Evolutionary conservation across 768 basidiomycete genomes (phyloP).

Genomic region (Tricholoma furcatifolium): DNA sequence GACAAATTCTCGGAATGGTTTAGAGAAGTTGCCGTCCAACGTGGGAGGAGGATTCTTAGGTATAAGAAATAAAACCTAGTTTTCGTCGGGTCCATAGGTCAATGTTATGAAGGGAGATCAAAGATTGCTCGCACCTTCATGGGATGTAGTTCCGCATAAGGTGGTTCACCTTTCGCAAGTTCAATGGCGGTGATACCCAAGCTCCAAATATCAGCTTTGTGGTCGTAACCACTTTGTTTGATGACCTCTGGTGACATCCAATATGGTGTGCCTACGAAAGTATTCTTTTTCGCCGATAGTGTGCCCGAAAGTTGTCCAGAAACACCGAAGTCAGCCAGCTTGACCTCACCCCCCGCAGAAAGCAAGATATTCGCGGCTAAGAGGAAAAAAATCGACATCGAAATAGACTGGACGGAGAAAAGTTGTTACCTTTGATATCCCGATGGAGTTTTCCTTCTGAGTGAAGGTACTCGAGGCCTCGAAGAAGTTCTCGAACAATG

Average conservation of each 20-base stretch:
- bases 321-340: slow-evolving; percentile 98
- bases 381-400: slow-evolving; percentile 8
- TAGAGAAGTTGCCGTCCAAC: slow-evolving; percentile 88
- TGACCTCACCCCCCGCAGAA: slow-evolving; percentile 91
- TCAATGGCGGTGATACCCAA: slow-evolving; percentile 97
- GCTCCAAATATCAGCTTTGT: slow-evolving; percentile 99
- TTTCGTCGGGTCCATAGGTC: background rate
- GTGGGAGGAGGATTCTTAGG: slow-evolving; percentile 96
- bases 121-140: slow-evolving; percentile 75
- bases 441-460: slow-evolving; percentile 95
- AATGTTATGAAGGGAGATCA: background rate
- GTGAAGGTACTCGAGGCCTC: slow-evolving; percentile 94
- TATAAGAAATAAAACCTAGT: slow-evolving; percentile 92
- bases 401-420: background rate
- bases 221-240: slow-evolving; percentile 98
- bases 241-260: slow-evolving; percentile 99
- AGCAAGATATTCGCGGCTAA: slow-evolving; percentile 92
- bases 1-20: slow-evolving; percentile 93
- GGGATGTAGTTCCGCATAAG: slow-evolving; percentile 96
- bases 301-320: slow-evolving; percentile 96
- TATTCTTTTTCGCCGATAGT: slow-evolving; percentile 94
- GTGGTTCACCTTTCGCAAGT: slow-evolving; percentile 95
- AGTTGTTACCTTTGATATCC: slow-evolving; percentile 89
- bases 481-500: slow-evolving; percentile 87
- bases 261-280: slow-evolving; percentile 96